These are phyloP conservation scores for Bolboschoenoplectus hybrid DNA, from an alignment of 202 grass and related monocot species.

Conservation along the genomic window DNA sequence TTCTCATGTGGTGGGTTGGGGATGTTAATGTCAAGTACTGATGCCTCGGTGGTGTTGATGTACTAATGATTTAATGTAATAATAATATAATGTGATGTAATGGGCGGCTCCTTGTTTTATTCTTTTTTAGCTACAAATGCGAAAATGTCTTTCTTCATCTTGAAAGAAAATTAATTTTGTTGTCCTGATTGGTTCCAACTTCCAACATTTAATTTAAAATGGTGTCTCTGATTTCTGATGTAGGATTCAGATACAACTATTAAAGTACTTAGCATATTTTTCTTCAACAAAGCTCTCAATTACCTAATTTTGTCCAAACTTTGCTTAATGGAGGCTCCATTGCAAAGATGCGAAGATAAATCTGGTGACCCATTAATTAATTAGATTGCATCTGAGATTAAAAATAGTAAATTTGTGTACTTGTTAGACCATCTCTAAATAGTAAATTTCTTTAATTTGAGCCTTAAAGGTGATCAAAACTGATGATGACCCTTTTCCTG, in stretches of 20 bases:
- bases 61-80: background rate
- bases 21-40: background rate
- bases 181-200: background rate
- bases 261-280: background rate
- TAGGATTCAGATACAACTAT: background rate
- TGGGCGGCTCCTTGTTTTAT: background rate
- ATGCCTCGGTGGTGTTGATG: constrained; percentile 16
- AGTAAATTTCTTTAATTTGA: no score
- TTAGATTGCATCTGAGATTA: background rate
- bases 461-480: background rate
- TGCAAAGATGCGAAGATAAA: background rate
- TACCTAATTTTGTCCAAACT: background rate
- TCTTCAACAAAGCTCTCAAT: background rate
- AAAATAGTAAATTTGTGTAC: background rate
- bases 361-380: background rate
- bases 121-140: background rate
- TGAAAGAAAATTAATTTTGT: background rate
- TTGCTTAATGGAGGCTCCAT: background rate
- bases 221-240: background rate
- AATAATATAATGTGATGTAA: constrained; percentile 1
- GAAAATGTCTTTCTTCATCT: background rate
- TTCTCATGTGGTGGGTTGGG: constrained; percentile 5
- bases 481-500: background rate
- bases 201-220: background rate
- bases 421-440: no score